Evolutionary conservation across 2,329 filamentous ascomycete species (phyloP).

Genomic region (Fusarium foetens): DNA sequence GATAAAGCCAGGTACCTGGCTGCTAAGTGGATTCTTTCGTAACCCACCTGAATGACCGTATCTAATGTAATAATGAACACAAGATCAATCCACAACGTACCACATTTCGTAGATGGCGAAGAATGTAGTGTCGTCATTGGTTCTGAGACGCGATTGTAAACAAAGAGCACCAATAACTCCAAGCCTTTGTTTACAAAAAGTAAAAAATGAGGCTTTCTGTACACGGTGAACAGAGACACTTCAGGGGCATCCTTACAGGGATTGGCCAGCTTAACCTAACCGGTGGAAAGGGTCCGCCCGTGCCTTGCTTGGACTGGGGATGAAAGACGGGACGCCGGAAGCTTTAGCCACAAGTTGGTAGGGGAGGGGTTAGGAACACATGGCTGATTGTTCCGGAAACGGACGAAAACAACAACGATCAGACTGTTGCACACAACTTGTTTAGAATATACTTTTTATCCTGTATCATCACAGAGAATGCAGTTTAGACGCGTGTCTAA

Average conservation of each 20-base stretch:
- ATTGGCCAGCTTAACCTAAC: conserved; percentile 1
- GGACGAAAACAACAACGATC: background rate
- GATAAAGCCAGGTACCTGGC: background rate
- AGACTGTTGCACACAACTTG: background rate
- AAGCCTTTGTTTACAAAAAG: conserved; percentile 20
- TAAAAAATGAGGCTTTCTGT: conserved; percentile 20
- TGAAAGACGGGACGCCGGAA: background rate
- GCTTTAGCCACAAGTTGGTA: background rate
- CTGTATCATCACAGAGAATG: background rate
- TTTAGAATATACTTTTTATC: background rate
- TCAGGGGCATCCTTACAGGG: conserved; percentile 27
- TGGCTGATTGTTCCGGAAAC: background rate
- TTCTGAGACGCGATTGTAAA: background rate
- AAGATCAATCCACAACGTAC: background rate
- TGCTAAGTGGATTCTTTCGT: background rate
- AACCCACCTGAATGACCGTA: conserved; percentile 1
- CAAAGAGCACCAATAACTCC: background rate
- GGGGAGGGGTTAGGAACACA: background rate
- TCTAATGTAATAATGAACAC: conserved; percentile 1
- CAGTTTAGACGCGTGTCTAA: background rate
- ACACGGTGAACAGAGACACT: background rate
- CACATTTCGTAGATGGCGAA: background rate
- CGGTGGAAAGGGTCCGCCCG: conserved; percentile 13
- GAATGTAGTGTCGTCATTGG: background rate
- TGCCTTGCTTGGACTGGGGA: conserved; percentile 1